Conservation (phyloP, 305 asterid genomes). For the Solanum hybrid region DNA sequence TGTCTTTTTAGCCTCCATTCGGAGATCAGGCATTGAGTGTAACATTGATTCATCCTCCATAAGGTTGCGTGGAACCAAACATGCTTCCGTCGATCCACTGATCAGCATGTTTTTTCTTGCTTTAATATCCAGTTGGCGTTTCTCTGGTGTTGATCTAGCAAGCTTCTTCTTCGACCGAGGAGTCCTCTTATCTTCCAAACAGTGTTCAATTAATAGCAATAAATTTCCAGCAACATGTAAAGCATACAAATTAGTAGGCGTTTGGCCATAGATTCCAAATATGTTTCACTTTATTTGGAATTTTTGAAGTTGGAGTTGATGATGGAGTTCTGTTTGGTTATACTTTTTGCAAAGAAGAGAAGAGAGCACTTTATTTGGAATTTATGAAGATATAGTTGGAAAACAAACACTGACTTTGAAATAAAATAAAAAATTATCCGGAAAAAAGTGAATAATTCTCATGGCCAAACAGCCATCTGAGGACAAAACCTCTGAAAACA, state of each 20-base stretch:
- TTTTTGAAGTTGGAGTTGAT: background rate
- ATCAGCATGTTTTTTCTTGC: slow-evolving; percentile 43
- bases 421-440: background rate
- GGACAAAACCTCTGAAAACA: background rate
- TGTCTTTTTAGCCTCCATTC: slow-evolving; percentile 68
- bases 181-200: slow-evolving; percentile 45
- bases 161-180: slow-evolving; percentile 40
- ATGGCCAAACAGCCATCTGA: background rate
- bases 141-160: slow-evolving; percentile 22
- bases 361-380: background rate
- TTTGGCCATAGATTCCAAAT: background rate
- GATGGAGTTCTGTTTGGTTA: background rate
- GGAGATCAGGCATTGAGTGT: slow-evolving; percentile 52
- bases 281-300: background rate
- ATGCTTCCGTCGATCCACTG: slow-evolving; percentile 31
- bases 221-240: background rate
- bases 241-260: background rate
- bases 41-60: slow-evolving; percentile 36
- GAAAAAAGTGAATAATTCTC: background rate
- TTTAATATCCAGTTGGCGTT: slow-evolving; percentile 36
- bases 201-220: slow-evolving; percentile 12
- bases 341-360: background rate
- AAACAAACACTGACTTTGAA: background rate
- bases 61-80: slow-evolving; percentile 35
- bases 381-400: background rate